These are phyloP conservation scores for Narthecium ossifragum DNA, from an alignment of 106 monocot genomes.

Conservation along the genomic window DNA sequence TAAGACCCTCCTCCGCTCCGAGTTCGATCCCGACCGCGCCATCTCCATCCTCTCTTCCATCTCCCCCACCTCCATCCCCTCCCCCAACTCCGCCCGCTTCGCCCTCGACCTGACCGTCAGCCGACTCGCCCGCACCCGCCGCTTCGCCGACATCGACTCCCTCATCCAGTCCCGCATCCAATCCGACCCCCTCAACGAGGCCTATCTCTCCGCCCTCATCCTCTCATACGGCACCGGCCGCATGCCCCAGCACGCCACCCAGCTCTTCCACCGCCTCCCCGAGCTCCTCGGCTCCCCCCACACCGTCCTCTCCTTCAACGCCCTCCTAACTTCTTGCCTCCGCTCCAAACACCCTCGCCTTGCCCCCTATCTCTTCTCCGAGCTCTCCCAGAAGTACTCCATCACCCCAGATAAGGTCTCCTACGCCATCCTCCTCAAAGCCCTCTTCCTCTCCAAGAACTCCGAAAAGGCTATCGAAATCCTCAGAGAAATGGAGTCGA, in stretches of 20 bases:
- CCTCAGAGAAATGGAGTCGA: conserved; percentile 35
- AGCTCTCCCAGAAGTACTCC: conserved; percentile 34
- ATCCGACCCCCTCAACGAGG: conserved; percentile 20
- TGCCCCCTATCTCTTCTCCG: conserved; percentile 45
- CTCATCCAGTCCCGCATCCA: conserved; percentile 23
- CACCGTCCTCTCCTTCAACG: conserved; percentile 59
- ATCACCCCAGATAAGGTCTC: conserved; percentile 39
- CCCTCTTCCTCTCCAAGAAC: conserved; percentile 23
- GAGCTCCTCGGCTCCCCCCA: neutral
- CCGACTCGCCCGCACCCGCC: conserved; percentile 35
- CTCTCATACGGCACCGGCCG: conserved; percentile 41
- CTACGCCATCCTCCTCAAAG: conserved; percentile 37
- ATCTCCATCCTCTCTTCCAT: conserved; percentile 25
- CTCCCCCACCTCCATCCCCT: neutral
- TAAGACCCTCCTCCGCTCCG: conserved; percentile 21
- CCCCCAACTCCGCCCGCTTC: conserved; percentile 23
- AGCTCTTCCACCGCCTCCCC: conserved; percentile 33
- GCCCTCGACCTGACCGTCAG: conserved; percentile 36
- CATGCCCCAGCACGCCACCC: conserved; percentile 39
- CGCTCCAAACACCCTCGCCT: conserved; percentile 16
- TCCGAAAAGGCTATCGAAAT: conserved; percentile 11
- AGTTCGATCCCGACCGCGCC: conserved; percentile 30
- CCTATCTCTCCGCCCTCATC: conserved; percentile 39
- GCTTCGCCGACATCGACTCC: conserved; percentile 28
- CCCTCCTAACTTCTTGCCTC: conserved; percentile 56